phyloP scores from a whole-genome alignment of 768 basidiomycete genomes.

The Hygrocybe coccinea region DNA sequence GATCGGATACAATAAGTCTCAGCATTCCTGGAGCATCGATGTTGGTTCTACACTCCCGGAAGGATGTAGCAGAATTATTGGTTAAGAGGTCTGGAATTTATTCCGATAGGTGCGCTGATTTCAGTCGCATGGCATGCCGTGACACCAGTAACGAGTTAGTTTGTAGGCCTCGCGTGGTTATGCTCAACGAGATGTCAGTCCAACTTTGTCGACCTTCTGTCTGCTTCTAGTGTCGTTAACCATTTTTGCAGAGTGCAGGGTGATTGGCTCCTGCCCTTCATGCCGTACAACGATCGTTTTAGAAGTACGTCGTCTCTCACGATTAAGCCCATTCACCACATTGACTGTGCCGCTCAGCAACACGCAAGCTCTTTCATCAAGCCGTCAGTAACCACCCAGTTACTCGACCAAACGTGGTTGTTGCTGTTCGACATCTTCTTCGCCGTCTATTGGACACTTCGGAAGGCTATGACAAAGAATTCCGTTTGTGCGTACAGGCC shows the following conservation, averaged over 20 bases:
- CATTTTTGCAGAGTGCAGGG: background rate
- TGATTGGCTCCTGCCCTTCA: slow-evolving; percentile 3
- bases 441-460: background rate
- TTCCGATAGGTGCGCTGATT: slow-evolving; percentile 4
- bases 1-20: slow-evolving; percentile 4
- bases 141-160: background rate
- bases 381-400: background rate
- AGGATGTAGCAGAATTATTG: slow-evolving; percentile 5
- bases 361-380: slow-evolving; percentile 6
- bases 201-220: background rate
- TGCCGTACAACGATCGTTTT: slow-evolving; percentile 1
- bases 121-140: background rate
- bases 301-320: background rate
- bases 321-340: background rate
- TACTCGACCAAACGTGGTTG: background rate
- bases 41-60: slow-evolving; percentile 3
- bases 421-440: slow-evolving; percentile 1
- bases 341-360: background rate
- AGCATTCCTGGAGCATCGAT: slow-evolving; percentile 6
- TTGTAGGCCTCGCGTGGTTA: background rate
- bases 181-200: slow-evolving; percentile 9
- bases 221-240: background rate
- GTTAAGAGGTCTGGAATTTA: slow-evolving; percentile 9
- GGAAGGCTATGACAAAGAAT: slow-evolving; percentile 2
- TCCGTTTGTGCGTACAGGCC: slow-evolving; percentile 1